Evolutionary conservation across 2,329 filamentous ascomycete species (phyloP), one percentile per base, ranked within the genome.

Genomic region (Cladophialophora immunda): DNA sequence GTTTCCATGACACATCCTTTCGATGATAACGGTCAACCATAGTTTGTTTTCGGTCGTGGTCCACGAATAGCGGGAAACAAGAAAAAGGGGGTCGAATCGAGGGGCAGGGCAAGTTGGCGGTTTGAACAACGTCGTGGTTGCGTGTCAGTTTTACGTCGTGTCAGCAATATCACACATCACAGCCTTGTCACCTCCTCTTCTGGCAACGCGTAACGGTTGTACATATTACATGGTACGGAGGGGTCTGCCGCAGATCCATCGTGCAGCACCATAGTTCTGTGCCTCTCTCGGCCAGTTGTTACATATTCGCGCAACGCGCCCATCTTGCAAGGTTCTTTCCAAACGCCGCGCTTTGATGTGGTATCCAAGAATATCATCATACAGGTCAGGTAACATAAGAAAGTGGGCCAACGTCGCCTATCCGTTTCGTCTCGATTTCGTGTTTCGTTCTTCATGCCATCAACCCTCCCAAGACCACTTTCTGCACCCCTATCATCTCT

Each of bases 381-480:
- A 61, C 17, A 61, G 45, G 22, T 38, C 30, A 38, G 32, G 25
- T 30, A 25, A 22, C 30, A 19, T 17, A 61, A 32, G 30, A 27
- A 32, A 50, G n/a, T 17, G 41, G 41, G 9, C 9, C 19, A 25
- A 22, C 45, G 25, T 25, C 45, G 25, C 45, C 41, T n/a, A 22
- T 41, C 47, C 22, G 30, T 27, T 36, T 11, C 45, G 30, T 52
- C n/a, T 61, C 29, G n/a, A 53, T 45, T 17, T 30, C 27, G n/a
- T 19, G 4, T 59, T 17, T 38, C 30, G 32, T 41, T 32, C 29
- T 36, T 70, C 67, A 71, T 61, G 62, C 80, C 86, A 97, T 90
- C 72, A 98, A 81, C 0, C 94, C 95, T 2, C 93, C 93, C 1
- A 98, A 80, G 1, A 98, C 93, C 32, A 97, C 90, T 78, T 93